Evolutionary conservation across 257 asterid genomes (phyloP).

Genomic region (Apocynum venetum): DNA sequence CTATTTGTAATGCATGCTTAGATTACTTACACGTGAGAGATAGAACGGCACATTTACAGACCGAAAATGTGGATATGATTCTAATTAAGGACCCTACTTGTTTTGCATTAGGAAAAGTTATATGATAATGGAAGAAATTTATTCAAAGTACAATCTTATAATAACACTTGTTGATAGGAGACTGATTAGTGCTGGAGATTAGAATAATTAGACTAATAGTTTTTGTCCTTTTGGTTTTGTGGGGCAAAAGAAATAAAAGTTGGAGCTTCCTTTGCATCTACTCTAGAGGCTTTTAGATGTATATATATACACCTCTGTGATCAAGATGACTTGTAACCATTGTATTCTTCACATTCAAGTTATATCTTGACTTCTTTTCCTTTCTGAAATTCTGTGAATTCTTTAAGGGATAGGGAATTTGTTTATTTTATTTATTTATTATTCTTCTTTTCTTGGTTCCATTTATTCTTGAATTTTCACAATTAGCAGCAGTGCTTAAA

Average conservation of each 20-base stretch:
- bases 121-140: conserved; percentile 4
- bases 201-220: neutral
- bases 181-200: neutral
- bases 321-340: conserved; percentile 22
- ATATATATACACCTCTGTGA: conserved; percentile 14
- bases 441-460: neutral
- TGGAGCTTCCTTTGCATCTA: conserved; percentile 48
- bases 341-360: conserved; percentile 44
- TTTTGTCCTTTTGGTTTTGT: conserved; percentile 20
- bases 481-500: neutral
- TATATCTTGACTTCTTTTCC: conserved; percentile 19
- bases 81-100: conserved; percentile 16
- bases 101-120: conserved; percentile 13
- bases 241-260: conserved; percentile 30
- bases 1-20: too few relatives aligned
- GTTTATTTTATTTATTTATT: neutral
- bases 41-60: conserved; percentile 2
- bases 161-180: conserved; percentile 11
- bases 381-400: conserved; percentile 10
- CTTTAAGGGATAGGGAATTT: neutral
- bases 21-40: conserved; percentile 9
- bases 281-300: conserved; percentile 24
- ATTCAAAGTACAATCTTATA: conserved; percentile 17
- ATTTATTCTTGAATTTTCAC: neutral
- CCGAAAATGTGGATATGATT: conserved; percentile 2